These are phyloP conservation scores for Carpinus fangiana DNA, from an alignment of 306 rosid genomes.

Conservation along the genomic window DNA sequence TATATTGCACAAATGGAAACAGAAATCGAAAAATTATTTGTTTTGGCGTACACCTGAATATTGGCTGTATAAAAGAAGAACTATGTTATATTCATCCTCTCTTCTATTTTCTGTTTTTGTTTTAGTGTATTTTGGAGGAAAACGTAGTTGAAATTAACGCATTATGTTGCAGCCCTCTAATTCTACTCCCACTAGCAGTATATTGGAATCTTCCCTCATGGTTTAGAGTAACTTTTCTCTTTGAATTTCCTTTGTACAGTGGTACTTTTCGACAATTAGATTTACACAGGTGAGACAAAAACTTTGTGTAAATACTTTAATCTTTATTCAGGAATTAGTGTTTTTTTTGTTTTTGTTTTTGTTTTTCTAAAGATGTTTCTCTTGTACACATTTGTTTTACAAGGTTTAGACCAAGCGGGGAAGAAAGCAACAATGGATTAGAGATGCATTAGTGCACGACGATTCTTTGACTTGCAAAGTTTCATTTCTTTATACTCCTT, in stretches of 20 bases:
- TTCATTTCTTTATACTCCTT: background rate
- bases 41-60: conserved; percentile 68
- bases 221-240: conserved; percentile 70
- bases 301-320: conserved; percentile 11
- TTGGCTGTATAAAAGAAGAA: conserved; percentile 61
- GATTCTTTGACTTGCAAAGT: conserved; percentile 14
- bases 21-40: conserved; percentile 85
- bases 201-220: conserved; percentile 80
- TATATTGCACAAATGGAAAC: conserved; percentile 35
- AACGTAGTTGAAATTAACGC: conserved; percentile 28
- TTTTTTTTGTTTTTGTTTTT: too few species aligned
- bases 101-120: conserved; percentile 17
- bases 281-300: conserved; percentile 60
- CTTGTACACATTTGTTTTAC: background rate
- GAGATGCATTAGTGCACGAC: conserved; percentile 51
- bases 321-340: background rate
- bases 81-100: conserved; percentile 53
- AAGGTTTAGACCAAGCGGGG: background rate
- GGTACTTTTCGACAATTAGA: conserved; percentile 57
- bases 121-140: conserved; percentile 17
- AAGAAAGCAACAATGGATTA: conserved; percentile 34
- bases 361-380: background rate
- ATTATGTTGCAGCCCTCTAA: conserved; percentile 73
- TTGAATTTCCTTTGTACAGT: conserved; percentile 79
- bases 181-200: conserved; percentile 61